Evolutionary conservation across 2,329 filamentous ascomycete species (phyloP).

Genomic region (Xylariaceae sp.): DNA sequence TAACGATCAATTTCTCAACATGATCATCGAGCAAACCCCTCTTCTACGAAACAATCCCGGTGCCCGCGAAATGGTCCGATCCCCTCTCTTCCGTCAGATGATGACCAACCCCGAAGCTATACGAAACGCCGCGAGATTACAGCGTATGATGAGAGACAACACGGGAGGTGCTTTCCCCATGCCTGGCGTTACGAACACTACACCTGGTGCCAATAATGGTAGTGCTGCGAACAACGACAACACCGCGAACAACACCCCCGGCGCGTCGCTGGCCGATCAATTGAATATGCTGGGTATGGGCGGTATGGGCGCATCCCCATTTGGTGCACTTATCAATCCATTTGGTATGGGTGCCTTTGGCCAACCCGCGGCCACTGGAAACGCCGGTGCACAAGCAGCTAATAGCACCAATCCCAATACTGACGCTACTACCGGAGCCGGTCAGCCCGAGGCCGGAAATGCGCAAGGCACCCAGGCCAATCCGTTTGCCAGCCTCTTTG

Average conservation of each 20-base stretch:
- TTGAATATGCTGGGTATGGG: slow-evolving; percentile 29
- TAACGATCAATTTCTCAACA: slow-evolving; percentile 90
- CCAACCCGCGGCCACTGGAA: slow-evolving; percentile 29
- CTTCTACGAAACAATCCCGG: slow-evolving; percentile 46
- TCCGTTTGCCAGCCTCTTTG: slow-evolving; percentile 64
- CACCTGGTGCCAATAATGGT: slow-evolving; percentile 45
- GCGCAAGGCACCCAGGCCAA: slow-evolving; percentile 40
- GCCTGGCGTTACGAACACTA: slow-evolving; percentile 85
- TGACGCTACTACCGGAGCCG: slow-evolving; percentile 21
- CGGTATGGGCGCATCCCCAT: slow-evolving; percentile 22
- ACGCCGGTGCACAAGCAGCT: slow-evolving; percentile 7
- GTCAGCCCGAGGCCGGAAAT: slow-evolving; percentile 24
- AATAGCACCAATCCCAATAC: slow-evolving; percentile 23
- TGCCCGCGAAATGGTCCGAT: slow-evolving; percentile 79
- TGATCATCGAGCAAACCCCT: slow-evolving; percentile 90
- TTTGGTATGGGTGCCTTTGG: slow-evolving; percentile 29
- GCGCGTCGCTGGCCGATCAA: slow-evolving; percentile 37
- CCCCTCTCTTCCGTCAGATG: slow-evolving; percentile 84
- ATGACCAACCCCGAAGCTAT: slow-evolving; percentile 87
- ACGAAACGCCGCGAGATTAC: slow-evolving; percentile 76
- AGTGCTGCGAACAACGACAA: slow-evolving; percentile 21
- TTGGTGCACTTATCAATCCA: slow-evolving; percentile 39
- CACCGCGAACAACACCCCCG: slow-evolving; percentile 28
- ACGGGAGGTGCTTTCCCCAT: slow-evolving; percentile 66
- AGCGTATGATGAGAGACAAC: slow-evolving; percentile 60